Conservation (phyloP, 768 basidiomycete species). For the Coprinopsis strossmayeri region DNA sequence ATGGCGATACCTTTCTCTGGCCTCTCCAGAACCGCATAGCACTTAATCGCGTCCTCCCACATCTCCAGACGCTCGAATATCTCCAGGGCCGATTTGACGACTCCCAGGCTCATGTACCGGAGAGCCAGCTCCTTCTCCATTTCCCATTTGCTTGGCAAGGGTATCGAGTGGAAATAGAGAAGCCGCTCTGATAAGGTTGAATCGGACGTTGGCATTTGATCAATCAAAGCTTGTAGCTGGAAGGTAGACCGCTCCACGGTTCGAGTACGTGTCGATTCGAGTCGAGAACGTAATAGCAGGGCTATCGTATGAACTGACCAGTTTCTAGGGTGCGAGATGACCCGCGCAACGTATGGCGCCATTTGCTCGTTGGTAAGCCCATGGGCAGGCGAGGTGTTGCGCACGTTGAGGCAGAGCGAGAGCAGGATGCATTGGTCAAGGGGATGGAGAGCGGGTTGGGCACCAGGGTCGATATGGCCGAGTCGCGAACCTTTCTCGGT, state of each 20-base stretch:
- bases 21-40: slow-evolving; percentile 77
- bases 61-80: slow-evolving; percentile 94
- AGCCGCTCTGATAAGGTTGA: slow-evolving; percentile 70
- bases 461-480: slow-evolving; percentile 69
- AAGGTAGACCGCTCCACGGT: slow-evolving; percentile 91
- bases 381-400: slow-evolving; percentile 83
- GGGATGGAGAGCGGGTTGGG: slow-evolving; percentile 84
- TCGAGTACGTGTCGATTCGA: slow-evolving; percentile 82
- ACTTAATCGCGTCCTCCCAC: slow-evolving; percentile 96
- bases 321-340: slow-evolving; percentile 83
- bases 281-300: slow-evolving; percentile 84
- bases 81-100: slow-evolving; percentile 83
- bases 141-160: slow-evolving; percentile 88
- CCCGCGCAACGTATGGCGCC: slow-evolving; percentile 84
- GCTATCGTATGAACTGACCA: slow-evolving; percentile 98
- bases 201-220: slow-evolving; percentile 92
- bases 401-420: slow-evolving; percentile 83
- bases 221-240: slow-evolving; percentile 91
- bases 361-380: slow-evolving; percentile 92
- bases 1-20: slow-evolving; percentile 73
- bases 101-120: slow-evolving; percentile 80
- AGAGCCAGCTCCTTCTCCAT: slow-evolving; percentile 86
- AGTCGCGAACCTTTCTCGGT: slow-evolving; percentile 42
- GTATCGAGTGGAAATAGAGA: slow-evolving; percentile 71
- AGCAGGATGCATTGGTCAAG: slow-evolving; percentile 93